A percentile compares a stretch with the other conserved stretches of the same genome.
Evolutionary conservation across 495 filamentous ascomycete genomes (phyloP).

Genomic region (Peziza echinospora): DNA sequence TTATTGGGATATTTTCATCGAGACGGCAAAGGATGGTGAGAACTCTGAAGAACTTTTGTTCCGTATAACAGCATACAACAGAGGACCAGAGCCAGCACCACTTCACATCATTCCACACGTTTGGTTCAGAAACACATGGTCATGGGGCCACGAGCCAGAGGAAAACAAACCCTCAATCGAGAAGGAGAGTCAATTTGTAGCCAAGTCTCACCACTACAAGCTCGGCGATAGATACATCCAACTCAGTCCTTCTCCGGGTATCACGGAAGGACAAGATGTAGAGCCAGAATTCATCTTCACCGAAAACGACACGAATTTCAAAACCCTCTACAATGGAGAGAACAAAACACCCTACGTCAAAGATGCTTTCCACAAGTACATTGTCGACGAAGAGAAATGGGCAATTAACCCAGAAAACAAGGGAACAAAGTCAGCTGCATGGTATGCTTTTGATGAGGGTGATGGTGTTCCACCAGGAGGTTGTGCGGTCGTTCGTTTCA

Average conservation of each 20-base stretch:
- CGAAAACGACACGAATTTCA: conserved; percentile 80
- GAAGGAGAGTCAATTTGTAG: conserved; percentile 37
- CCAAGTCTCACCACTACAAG: conserved; percentile 49
- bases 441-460: conserved; percentile 78
- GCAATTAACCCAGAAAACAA: conserved; percentile 59
- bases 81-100: conserved; percentile 71
- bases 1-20: conserved; percentile 96
- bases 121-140: conserved; percentile 95
- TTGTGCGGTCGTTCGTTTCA: conserved; percentile 87
- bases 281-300: conserved; percentile 71
- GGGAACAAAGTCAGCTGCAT: conserved; percentile 78
- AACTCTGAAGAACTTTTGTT: conserved; percentile 81
- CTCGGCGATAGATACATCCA: conserved; percentile 67
- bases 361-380: conserved; percentile 78
- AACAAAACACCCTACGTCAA: conserved; percentile 76
- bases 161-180: conserved; percentile 57
- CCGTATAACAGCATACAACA: conserved; percentile 88
- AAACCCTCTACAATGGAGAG: conserved; percentile 48
- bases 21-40: conserved; percentile 79
- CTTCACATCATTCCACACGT: conserved; percentile 87
- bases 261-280: conserved; percentile 56
- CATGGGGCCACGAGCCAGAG: conserved; percentile 56
- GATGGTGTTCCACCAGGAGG: conserved; percentile 71
- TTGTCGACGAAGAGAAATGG: conserved; percentile 58
- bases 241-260: conserved; percentile 73